Evolutionary conservation across 1,284 basidiomycete genomes (phyloP).

Genomic region (Neolentinus lepideus): DNA sequence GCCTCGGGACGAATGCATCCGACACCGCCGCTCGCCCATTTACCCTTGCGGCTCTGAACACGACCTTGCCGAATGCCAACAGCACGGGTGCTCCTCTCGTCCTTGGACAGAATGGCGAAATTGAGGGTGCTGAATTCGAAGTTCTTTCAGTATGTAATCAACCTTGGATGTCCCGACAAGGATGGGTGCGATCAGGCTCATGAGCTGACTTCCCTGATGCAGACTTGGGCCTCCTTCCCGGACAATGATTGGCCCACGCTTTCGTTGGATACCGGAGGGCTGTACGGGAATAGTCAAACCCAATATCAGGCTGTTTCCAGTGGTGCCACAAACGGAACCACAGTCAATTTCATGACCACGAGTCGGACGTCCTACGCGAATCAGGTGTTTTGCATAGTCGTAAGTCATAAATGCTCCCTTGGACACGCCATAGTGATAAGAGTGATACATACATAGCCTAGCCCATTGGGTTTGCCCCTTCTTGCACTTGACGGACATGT

Average conservation of each 20-base stretch:
- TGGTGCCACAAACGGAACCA: not conserved
- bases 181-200: not conserved
- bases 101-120: not conserved
- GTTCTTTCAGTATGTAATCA: not conserved
- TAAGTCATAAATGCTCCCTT: not conserved
- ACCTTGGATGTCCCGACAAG: too few relatives aligned
- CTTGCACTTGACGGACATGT: not conserved
- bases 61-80: not conserved
- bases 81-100: not conserved
- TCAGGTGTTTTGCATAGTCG: not conserved
- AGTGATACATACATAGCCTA: not conserved
- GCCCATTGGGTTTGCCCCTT: not conserved
- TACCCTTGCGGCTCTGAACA: not conserved
- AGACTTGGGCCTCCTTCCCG: conserved; percentile 18
- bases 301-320: not conserved
- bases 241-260: conserved; percentile 16
- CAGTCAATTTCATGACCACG: not conserved
- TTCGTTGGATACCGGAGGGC: conserved; percentile 13
- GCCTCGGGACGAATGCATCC: not conserved
- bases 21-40: not conserved
- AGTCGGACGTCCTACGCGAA: not conserved
- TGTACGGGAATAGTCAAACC: not conserved
- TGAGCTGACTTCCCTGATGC: not conserved
- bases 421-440: not conserved
- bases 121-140: not conserved